Percentiles rank a stretch among this genome's conserved stretches.
Evolutionary conservation across 345 rosid genomes (phyloP).

Genomic region (Microcos paniculata): DNA sequence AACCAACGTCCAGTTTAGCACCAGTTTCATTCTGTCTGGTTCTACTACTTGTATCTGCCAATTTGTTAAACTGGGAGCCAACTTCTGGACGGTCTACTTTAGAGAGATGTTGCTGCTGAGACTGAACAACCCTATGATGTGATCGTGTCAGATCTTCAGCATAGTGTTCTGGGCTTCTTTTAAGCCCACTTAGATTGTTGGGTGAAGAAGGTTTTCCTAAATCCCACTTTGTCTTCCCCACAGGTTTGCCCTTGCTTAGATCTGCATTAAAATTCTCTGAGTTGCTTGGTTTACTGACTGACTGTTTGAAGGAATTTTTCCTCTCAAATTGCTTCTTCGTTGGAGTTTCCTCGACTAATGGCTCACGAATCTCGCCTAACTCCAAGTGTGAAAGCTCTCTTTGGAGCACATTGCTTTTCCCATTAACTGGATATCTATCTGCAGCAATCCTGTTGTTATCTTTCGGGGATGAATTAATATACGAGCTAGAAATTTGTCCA

Average conservation of each 20-base stretch:
- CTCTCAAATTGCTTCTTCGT: slow-evolving; percentile 55
- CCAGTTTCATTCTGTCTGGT: slow-evolving; percentile 51
- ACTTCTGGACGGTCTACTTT: slow-evolving; percentile 45
- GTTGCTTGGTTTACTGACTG: slow-evolving; percentile 50
- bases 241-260: slow-evolving; percentile 52
- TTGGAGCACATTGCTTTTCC: slow-evolving; percentile 55
- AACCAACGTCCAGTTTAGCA: slow-evolving; percentile 40
- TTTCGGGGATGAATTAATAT: slow-evolving; percentile 47
- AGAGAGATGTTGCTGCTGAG: slow-evolving; percentile 48
- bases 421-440: slow-evolving; percentile 41
- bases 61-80: slow-evolving; percentile 41
- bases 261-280: slow-evolving; percentile 57
- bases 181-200: slow-evolving; percentile 39
- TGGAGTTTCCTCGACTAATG: slow-evolving; percentile 52
- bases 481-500: slow-evolving; percentile 42
- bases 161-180: slow-evolving; percentile 49
- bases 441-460: slow-evolving; percentile 31
- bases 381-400: slow-evolving; percentile 85
- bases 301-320: slow-evolving; percentile 57
- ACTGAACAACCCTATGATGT: slow-evolving; percentile 38
- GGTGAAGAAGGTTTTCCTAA: slow-evolving; percentile 52
- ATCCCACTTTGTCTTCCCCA: slow-evolving; percentile 49
- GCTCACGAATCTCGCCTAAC: slow-evolving; percentile 90
- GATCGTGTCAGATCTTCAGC: slow-evolving; percentile 51
- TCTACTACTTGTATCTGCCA: slow-evolving; percentile 48